Evolutionary conservation across 805 yeast genomes (phyloP).

Genomic region (Kodamaea kakaduensis): DNA sequence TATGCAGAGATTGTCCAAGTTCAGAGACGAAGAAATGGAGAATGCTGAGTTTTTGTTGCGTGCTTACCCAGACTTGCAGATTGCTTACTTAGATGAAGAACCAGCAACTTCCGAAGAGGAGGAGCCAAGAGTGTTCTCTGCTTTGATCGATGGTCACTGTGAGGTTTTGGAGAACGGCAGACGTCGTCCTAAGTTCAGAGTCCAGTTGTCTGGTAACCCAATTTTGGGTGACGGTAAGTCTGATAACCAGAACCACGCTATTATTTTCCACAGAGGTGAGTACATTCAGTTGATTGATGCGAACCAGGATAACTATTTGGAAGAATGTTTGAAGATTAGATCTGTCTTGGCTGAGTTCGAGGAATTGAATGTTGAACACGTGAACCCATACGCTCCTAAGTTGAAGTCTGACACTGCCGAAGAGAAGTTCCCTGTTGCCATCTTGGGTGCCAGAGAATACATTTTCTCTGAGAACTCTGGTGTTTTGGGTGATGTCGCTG

Average conservation of each 20-base stretch:
- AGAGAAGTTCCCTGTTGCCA: slow-evolving; percentile 65
- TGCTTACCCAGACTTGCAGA: slow-evolving; percentile 81
- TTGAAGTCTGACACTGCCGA: slow-evolving; percentile 52
- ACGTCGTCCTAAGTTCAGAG: slow-evolving; percentile 68
- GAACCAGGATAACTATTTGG: slow-evolving; percentile 80
- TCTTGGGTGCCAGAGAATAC: slow-evolving; percentile 84
- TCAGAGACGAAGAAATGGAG: slow-evolving; percentile 70
- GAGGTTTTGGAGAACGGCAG: slow-evolving; percentile 58
- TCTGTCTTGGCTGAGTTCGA: slow-evolving; percentile 80
- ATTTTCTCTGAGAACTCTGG: slow-evolving; percentile 85
- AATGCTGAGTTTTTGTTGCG: slow-evolving; percentile 76
- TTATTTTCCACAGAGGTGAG: slow-evolving; percentile 80
- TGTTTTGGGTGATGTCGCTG: slow-evolving; percentile 83
- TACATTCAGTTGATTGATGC: slow-evolving; percentile 83
- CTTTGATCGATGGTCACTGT: slow-evolving; percentile 78
- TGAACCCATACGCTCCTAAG: slow-evolving; percentile 76
- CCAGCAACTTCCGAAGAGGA: slow-evolving; percentile 70
- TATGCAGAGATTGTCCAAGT: slow-evolving; percentile 77
- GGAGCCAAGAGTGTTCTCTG: slow-evolving; percentile 68
- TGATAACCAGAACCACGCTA: slow-evolving; percentile 79
- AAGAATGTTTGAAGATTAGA: slow-evolving; percentile 80
- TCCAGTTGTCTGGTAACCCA: slow-evolving; percentile 78
- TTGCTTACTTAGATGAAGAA: slow-evolving; percentile 93
- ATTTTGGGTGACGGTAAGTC: slow-evolving; percentile 87
- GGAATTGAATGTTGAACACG: slow-evolving; percentile 69